Conservation (phyloP, 2,329 filamentous ascomycete species). For the Alternaria infectoria region DNA sequence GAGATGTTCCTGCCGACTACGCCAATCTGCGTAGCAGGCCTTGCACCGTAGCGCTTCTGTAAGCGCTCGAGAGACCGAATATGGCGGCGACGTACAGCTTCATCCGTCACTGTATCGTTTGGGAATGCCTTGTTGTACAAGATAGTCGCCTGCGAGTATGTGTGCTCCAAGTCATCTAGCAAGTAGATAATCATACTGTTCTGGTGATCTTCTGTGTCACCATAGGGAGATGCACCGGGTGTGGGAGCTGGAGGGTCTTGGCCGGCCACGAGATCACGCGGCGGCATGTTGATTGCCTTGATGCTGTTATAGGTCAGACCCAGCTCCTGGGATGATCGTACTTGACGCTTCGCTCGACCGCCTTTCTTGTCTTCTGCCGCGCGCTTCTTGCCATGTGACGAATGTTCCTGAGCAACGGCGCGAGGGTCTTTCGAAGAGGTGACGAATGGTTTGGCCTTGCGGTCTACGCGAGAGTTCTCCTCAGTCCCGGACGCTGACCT, state of each 20-base stretch:
- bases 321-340: background rate
- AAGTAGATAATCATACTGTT: conserved; percentile 20
- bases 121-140: conserved; percentile 15
- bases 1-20: conserved; percentile 2
- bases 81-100: conserved; percentile 21
- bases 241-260: conserved; percentile 8
- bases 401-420: background rate
- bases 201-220: conserved; percentile 14
- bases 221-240: conserved; percentile 8
- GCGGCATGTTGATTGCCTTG: conserved; percentile 23
- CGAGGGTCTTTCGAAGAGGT: background rate
- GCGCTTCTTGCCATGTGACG: background rate
- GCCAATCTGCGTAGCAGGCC: conserved; percentile 5
- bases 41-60: conserved; percentile 15
- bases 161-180: conserved; percentile 17
- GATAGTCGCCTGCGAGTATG: conserved; percentile 9
- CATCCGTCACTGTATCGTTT: conserved; percentile 7
- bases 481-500: background rate
- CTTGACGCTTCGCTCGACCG: background rate
- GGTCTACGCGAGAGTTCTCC: background rate
- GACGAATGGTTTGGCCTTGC: background rate
- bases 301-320: conserved; percentile 17
- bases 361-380: background rate
- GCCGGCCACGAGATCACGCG: conserved; percentile 3
- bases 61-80: conserved; percentile 11